phyloP scores from a whole-genome alignment of 2,329 filamentous ascomycete species.

The Pezicula radicicola region DNA sequence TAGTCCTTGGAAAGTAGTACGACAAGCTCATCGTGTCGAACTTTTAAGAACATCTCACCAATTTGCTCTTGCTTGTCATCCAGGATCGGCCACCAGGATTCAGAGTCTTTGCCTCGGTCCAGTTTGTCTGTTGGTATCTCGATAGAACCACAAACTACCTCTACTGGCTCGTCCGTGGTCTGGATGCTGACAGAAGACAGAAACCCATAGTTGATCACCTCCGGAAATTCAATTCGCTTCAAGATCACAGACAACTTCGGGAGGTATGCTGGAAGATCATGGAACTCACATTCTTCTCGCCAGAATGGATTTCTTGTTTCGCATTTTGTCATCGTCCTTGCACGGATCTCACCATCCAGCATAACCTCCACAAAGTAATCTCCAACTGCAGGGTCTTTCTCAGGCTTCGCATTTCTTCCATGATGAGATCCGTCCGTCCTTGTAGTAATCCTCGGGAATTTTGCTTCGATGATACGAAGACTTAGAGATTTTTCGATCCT shows the following conservation, averaged over 20 bases:
- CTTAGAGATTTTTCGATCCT: slow-evolving; percentile 59
- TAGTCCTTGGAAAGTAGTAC: slow-evolving; percentile 88
- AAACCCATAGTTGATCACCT: slow-evolving; percentile 20
- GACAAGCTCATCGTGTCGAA: slow-evolving; percentile 83
- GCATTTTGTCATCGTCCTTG: slow-evolving; percentile 69
- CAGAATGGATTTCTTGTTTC: slow-evolving; percentile 76
- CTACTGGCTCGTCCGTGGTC: slow-evolving; percentile 33
- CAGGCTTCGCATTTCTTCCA: slow-evolving; percentile 22
- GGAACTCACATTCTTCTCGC: slow-evolving; percentile 77
- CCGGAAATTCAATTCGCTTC: slow-evolving; percentile 55
- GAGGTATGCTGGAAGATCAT: slow-evolving; percentile 66
- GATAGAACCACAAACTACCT: slow-evolving; percentile 66
- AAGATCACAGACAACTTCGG: slow-evolving; percentile 69
- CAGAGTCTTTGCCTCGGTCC: slow-evolving; percentile 72
- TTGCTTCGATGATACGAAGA: slow-evolving; percentile 59
- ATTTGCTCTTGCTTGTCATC: slow-evolving; percentile 74
- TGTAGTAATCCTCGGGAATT: slow-evolving; percentile 34
- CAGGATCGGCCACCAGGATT: slow-evolving; percentile 83
- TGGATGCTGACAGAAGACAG: slow-evolving; percentile 25
- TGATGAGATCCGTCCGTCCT: slow-evolving; percentile 27
- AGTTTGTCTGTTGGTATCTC: slow-evolving; percentile 73
- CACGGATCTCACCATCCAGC: slow-evolving; percentile 74
- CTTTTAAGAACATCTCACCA: slow-evolving; percentile 80
- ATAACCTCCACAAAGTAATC: slow-evolving; percentile 80
- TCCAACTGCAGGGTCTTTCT: slow-evolving; percentile 49